Percentiles rank a stretch among this genome's conserved stretches.
phyloP scores from a whole-genome alignment of 495 filamentous ascomycete species.

The Lasiosphaeriaceae sp. region DNA sequence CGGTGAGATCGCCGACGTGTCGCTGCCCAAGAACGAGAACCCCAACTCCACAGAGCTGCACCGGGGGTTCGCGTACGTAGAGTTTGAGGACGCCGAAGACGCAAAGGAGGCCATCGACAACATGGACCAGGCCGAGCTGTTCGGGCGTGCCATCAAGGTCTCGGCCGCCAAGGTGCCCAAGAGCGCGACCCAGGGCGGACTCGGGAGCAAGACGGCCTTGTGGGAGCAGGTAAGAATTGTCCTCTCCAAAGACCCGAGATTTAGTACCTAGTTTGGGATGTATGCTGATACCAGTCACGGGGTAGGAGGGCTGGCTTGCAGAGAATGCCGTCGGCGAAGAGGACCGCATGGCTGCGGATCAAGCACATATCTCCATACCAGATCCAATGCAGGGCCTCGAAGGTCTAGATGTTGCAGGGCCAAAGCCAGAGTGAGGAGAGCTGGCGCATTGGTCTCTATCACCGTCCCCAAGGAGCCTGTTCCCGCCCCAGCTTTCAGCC shows the following conservation, averaged over 20 bases:
- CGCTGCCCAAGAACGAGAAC: constrained; percentile 78
- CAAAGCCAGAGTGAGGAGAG: constrained; percentile 63
- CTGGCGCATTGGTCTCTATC: too few relatives aligned
- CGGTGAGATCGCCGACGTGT: constrained; percentile 86
- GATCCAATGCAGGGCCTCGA: constrained; percentile 96
- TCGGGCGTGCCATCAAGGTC: constrained; percentile 86
- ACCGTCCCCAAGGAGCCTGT: too few relatives aligned
- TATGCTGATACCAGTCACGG: constrained; percentile 8
- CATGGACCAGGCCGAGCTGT: constrained; percentile 97
- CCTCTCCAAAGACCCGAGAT: too few relatives aligned
- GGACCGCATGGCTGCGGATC: constrained; percentile 63
- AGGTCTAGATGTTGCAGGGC: constrained; percentile 88
- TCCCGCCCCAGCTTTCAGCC: too few relatives aligned
- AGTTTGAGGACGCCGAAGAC: constrained; percentile 83
- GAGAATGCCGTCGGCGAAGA: constrained; percentile 89
- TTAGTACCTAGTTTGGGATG: too few relatives aligned
- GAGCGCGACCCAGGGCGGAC: constrained; percentile 68
- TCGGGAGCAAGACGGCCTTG: constrained; percentile 92
- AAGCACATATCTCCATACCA: constrained; percentile 49
- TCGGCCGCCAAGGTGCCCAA: constrained; percentile 89
- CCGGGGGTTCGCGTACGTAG: constrained; percentile 93
- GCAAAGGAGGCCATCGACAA: constrained; percentile 97
- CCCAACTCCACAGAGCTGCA: constrained; percentile 68
- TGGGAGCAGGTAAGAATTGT: constrained; percentile 82
- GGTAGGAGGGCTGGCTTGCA: constrained; percentile 86